A percentile compares a stretch with the other conserved stretches of the same genome.
These are phyloP conservation scores for Eremothecium cymbalariae DNA, from an alignment of 1,139 yeast species.

Conservation along the genomic window DNA sequence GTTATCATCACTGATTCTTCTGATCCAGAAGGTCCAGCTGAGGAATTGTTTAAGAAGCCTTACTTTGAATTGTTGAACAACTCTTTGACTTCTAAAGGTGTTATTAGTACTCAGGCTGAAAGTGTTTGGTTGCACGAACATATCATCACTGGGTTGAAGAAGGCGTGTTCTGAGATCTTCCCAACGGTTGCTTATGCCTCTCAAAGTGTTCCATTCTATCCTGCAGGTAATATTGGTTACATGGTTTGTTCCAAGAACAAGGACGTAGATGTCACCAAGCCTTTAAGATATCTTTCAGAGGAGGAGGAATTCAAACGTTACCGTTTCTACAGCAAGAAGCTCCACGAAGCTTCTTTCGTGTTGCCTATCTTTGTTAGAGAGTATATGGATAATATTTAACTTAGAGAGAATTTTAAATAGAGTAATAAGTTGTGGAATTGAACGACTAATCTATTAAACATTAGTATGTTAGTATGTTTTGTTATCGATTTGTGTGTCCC, in stretches of 20 bases:
- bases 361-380: conserved; percentile 79
- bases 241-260: conserved; percentile 83
- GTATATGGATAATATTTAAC: conserved; percentile 31
- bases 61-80: conserved; percentile 71
- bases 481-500: not conserved
- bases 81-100: conserved; percentile 81
- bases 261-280: conserved; percentile 52
- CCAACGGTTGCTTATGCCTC: conserved; percentile 83
- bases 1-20: conserved; percentile 91
- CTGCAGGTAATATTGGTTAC: conserved; percentile 89
- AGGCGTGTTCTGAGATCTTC: conserved; percentile 70
- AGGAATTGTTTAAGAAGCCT: conserved; percentile 74
- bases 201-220: conserved; percentile 87
- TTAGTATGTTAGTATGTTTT: not conserved
- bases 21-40: conserved; percentile 97
- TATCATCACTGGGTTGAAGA: conserved; percentile 65
- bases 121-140: conserved; percentile 82
- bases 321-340: conserved; percentile 69
- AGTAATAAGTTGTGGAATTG: too few relatives aligned
- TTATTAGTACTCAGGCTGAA: conserved; percentile 86
- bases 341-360: conserved; percentile 80
- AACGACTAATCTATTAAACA: too few relatives aligned
- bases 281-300: conserved; percentile 57
- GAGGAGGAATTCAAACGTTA: conserved; percentile 57
- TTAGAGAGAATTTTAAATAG: too few relatives aligned